These are phyloP conservation scores for Diaporthe ilicicola DNA, from an alignment of 2,329 filamentous ascomycete species.

Conservation along the genomic window DNA sequence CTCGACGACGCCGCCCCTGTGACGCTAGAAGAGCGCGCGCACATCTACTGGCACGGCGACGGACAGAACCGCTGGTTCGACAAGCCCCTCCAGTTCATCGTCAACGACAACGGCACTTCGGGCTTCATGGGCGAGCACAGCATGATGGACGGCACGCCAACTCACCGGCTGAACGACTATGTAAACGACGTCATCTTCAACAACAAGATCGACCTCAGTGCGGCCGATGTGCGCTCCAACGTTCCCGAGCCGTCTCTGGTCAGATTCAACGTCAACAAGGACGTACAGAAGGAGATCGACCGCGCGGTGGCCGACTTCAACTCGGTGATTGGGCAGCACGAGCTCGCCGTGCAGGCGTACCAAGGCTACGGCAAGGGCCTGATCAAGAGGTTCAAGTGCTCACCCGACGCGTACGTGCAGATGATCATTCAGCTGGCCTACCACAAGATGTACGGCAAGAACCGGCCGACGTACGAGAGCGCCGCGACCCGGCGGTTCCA, in stretches of 20 bases:
- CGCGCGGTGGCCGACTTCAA: conserved; percentile 82
- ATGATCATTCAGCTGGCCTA: conserved; percentile 99
- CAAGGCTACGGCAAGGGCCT: conserved; percentile 97
- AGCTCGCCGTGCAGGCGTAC: conserved; percentile 93
- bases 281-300: conserved; percentile 80
- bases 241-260: conserved; percentile 82
- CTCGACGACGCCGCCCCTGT: conserved; percentile 91
- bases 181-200: conserved; percentile 91
- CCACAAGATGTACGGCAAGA: conserved; percentile 99
- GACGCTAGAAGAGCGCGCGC: conserved; percentile 93
- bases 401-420: conserved; percentile 96
- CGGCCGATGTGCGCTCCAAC: conserved; percentile 79
- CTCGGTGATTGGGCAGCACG: conserved; percentile 83
- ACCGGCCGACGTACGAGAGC: conserved; percentile 96
- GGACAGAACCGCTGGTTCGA: conserved; percentile 97
- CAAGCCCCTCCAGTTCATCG: conserved; percentile 96
- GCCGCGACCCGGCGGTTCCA: conserved; percentile 96
- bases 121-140: conserved; percentile 99
- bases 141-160: conserved; percentile 99
- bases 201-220: conserved; percentile 91
- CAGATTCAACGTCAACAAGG: conserved; percentile 79
- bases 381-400: conserved; percentile 99
- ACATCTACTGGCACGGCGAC: conserved; percentile 98
- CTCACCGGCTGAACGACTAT: conserved; percentile 95
- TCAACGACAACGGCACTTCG: conserved; percentile 97